Base-by-base conservation (phyloP, 2,329 filamentous ascomycete species). In the Trichoderma sp. region DNA sequence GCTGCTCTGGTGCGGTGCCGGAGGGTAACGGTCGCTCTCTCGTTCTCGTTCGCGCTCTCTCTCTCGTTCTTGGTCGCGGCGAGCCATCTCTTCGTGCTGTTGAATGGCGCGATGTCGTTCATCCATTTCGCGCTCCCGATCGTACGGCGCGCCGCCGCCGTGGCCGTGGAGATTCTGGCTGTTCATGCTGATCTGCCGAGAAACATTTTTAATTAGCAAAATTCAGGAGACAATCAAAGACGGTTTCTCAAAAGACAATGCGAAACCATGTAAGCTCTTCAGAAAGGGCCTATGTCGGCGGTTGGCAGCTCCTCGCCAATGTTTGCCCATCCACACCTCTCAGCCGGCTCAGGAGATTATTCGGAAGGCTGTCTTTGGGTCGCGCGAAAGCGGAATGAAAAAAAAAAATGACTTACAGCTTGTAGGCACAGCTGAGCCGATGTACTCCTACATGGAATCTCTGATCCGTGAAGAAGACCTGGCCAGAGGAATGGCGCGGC, bases 1-100 rank as follows among this genome's bases (percentile, higher is more conserved):
- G 79, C 93, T 95, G 82, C 92, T 96, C 81, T 98, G 95, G 79
- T 96, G 94, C 73, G 81, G 80, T 30, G 92, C 90, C 73, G 92
- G 87, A 76, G 91, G 91, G 78, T 90, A 91, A 66, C 89, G 88
- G 57, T 91, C 90, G 79, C 88, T 86, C 72, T 93, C 91, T 79
- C 91, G 87, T 75, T 93, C 90, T 76, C 90, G 81, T 70, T 82
- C 80, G 74, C 80, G 79, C 72, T 82, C 80, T 71, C 79, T 78
- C 73, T 93, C 91, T 78, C 91, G 87, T 75, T 93, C 90, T 73
- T 90, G 86, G 74, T 92, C 90, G 74, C 89, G 86, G 65, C 82
- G 82, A 28, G 82, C 81, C 78, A 86, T 83, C 64, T 86, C 85
- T 70, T 86, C 85, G 74, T 84, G 83, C 71, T 85, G 83, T 61